Conservation (phyloP, 2,329 filamentous ascomycete genomes). For the Paraphoma chrysanthemicola region DNA sequence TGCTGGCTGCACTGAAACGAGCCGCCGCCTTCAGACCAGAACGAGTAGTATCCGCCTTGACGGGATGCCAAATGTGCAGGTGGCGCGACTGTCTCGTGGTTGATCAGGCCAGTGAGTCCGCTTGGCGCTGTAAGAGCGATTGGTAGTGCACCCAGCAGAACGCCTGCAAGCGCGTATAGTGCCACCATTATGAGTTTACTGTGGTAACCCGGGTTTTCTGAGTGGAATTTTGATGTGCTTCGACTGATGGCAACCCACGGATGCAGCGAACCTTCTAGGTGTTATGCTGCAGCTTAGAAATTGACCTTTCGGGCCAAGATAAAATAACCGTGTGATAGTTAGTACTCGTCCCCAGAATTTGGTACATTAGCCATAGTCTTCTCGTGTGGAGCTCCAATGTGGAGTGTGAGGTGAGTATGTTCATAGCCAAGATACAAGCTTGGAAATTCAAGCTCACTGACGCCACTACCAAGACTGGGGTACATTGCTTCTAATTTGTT, state of each 20-base stretch:
- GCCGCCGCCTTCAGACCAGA: slow-evolving; percentile 20
- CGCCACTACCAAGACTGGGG: slow-evolving; percentile 17
- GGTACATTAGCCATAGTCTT: neutral
- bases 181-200: neutral
- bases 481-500: slow-evolving; percentile 6
- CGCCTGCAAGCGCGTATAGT: neutral
- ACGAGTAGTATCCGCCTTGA: slow-evolving; percentile 9
- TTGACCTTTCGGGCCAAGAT: neutral
- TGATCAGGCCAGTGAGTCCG: neutral
- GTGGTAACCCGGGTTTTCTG: neutral
- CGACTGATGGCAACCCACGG: no score
- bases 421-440: slow-evolving; percentile 5
- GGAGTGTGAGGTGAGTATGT: neutral
- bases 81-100: neutral
- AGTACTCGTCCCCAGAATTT: neutral
- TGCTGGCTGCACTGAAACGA: slow-evolving; percentile 21
- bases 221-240: no score
- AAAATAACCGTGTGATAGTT: neutral
- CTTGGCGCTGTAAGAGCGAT: slow-evolving; percentile 10
- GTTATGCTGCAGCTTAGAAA: no score
- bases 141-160: neutral
- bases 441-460: slow-evolving; percentile 13
- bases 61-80: slow-evolving; percentile 9
- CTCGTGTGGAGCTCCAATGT: slow-evolving; percentile 3
- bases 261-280: no score